phyloP scores from a whole-genome alignment of 208 protist genomes.

The Acanthamoeba lugdunensis region DNA sequence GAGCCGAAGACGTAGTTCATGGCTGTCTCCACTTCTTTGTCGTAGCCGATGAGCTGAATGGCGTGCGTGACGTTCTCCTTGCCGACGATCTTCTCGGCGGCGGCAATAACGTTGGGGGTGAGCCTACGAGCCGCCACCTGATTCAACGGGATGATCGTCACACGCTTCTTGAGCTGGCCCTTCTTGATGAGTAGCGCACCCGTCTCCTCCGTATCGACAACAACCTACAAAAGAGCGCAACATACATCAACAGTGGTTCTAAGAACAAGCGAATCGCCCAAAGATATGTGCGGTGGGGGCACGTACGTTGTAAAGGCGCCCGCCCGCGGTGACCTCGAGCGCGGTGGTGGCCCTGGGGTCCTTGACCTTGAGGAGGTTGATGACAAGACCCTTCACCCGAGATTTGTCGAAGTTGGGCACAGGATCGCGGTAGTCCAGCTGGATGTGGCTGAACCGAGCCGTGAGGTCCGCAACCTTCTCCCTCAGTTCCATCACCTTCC shows the following conservation, averaged over 20 bases:
- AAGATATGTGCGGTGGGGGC: constrained; percentile 76
- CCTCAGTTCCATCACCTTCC: constrained; percentile 20
- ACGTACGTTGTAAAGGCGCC: constrained; percentile 92
- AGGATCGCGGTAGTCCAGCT: constrained; percentile 88
- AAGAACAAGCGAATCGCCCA: neutral
- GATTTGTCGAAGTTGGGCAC: constrained; percentile 84
- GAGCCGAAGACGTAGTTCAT: constrained; percentile 96
- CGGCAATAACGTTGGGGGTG: constrained; percentile 42
- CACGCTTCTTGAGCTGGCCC: constrained; percentile 91
- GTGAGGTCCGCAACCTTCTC: constrained; percentile 43
- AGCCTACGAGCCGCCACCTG: constrained; percentile 86
- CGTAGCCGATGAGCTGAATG: constrained; percentile 90
- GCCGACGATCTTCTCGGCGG: constrained; percentile 78
- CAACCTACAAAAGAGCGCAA: constrained; percentile 66
- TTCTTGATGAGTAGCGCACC: constrained; percentile 93
- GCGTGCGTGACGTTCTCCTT: constrained; percentile 84
- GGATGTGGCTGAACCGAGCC: constrained; percentile 74
- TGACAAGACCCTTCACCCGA: constrained; percentile 93
- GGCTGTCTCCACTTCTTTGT: constrained; percentile 86
- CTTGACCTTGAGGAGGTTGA: constrained; percentile 91
- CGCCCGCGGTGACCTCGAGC: constrained; percentile 94
- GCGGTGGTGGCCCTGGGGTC: constrained; percentile 89
- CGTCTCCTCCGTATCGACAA: constrained; percentile 90
- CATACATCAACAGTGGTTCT: neutral
- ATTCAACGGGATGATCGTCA: constrained; percentile 98